Conservation (phyloP, 2,329 filamentous ascomycete genomes). For the Raffaelea ambrosiae region DNA sequence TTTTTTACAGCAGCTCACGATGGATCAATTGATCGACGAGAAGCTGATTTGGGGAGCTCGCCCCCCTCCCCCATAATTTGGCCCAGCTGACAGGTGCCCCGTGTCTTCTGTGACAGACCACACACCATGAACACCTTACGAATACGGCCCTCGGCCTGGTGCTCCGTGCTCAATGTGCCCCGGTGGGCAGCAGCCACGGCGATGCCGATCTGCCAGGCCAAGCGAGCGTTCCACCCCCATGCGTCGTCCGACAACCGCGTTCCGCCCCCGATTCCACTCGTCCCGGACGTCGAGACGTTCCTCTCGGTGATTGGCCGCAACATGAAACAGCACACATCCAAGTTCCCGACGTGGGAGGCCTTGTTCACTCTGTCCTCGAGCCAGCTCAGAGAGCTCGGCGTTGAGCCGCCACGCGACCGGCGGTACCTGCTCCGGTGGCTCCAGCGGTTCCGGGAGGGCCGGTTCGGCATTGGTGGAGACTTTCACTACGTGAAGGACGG, state of each 20-base stretch:
- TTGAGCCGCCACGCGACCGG: slow-evolving; percentile 76
- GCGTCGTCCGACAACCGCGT: slow-evolving; percentile 16
- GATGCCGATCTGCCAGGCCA: neutral
- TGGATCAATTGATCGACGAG: neutral
- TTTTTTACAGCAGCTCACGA: no score
- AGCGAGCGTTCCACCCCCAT: neutral
- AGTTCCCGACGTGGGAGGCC: slow-evolving; percentile 84
- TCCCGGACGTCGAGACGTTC: slow-evolving; percentile 79
- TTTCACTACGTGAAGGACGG: slow-evolving; percentile 59
- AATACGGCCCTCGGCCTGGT: slow-evolving; percentile 12
- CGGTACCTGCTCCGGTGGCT: slow-evolving; percentile 84
- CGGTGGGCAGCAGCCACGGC: slow-evolving; percentile 1
- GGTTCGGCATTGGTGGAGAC: slow-evolving; percentile 77
- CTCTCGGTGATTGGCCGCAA: slow-evolving; percentile 85
- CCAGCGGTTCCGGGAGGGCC: slow-evolving; percentile 70
- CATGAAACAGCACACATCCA: slow-evolving; percentile 71
- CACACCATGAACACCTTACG: slow-evolving; percentile 20
- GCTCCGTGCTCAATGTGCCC: slow-evolving; percentile 15
- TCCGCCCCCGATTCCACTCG: slow-evolving; percentile 71
- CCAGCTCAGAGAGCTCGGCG: slow-evolving; percentile 73
- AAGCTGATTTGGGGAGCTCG: no score
- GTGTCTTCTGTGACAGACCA: neutral
- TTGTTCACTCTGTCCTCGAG: slow-evolving; percentile 74
- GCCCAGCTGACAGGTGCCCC: neutral
- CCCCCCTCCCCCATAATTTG: neutral